Base-by-base conservation (phyloP, 495 filamentous ascomycete genomes). In the Aspergillus sparsus region DNA sequence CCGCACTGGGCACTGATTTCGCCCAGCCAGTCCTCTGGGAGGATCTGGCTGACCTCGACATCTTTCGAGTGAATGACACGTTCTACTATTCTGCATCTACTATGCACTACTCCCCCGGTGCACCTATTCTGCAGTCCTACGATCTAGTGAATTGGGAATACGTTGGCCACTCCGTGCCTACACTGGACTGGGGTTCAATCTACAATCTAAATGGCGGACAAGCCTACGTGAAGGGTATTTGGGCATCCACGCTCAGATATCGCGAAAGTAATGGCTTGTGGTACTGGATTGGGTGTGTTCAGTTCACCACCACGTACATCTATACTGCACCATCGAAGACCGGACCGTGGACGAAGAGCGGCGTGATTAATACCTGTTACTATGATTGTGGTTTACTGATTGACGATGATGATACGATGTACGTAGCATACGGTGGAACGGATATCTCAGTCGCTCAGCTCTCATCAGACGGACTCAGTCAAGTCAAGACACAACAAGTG, bases 91-190 rank as follows among this genome's bases (percentile, higher is more conserved):
- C 82, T 0, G 78, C 83, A 13, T 85, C 82, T 9, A 83, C 74
- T n/a, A 79, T 85, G 66, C 76, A 80, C 56, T 84, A 80, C 64
- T 85, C 81, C 8, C 84, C 83, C 6, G 83, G 84, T 49, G 84
- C 84, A 0, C 83, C 84, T 2, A 71, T 87, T 21, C 74, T 87
- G 6, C 71, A 71, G 13, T 85, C 83, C 2, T 77, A 75, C 58
- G 80, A 87, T 64, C 78, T 87, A 2, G 71, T 79, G 21, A 80
- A 83, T 67, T 86, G 83, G 83, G 78, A 82, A 34, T 74, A 71
- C 27, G 74, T 84, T 52, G 70, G 76, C 0, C 83, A 86, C 65
- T 79, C 78, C 9, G 74, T 87, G 0, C 84, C 83, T 0, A 62
- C 52, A 2, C 76, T 86, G 10, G 66, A 76, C 51, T 85, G 78